Base-by-base conservation (phyloP, 2,329 filamentous ascomycete species). In the Monosporascus sp. region DNA sequence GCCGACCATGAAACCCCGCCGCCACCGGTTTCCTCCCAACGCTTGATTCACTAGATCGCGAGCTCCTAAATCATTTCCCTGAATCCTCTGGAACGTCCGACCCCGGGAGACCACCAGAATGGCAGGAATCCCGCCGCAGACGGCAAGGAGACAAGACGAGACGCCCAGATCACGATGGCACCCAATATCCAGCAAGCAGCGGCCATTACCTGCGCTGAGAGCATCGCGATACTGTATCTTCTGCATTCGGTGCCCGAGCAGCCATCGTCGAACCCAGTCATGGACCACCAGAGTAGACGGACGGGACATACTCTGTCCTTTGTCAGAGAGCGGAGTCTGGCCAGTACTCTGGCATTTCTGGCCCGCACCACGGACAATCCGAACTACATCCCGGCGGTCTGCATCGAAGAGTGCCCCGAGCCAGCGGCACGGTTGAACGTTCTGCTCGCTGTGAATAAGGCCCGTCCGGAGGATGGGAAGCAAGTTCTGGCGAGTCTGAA, bases 341-440 rank as follows among this genome's bases (percentile, higher is more conserved):
- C 57, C 3, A 56, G 62, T 25, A 58, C 59, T 6, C 57, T 72
- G 18, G 65, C 68, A n/a, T 71, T 71, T 42, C 56, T 73, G 8
- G 63, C 68, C 6, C 63, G 65, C 37, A 60, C 59, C 7, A 58
- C 57, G 36, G 59, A 70, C 48, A 57, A 66, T 18, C 38, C 45
- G 5, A 55, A 68, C n/a, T 55, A 66, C 44, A 69, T 72, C 15
- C 68, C 69, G 17, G 70, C 69, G 7, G 55, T 71, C 17, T 70
- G 66, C 25, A 37, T 72, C 18, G 57, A 64, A 15, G 64, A 72
- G 51, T 50, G 51, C 9, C 34, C 46, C 5, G 25, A 50, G 20
- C 38, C 54, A 3, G 24, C 54, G 3, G 24, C 31, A 14, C 45
- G 25, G 15, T 46, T 71, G 17, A 62, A 64, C 6, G 60, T 68